Evolutionary conservation across 1,139 yeast genomes (phyloP), one percentile per base, ranked within the genome.

Genomic region (Saccharomyces hybrid): DNA sequence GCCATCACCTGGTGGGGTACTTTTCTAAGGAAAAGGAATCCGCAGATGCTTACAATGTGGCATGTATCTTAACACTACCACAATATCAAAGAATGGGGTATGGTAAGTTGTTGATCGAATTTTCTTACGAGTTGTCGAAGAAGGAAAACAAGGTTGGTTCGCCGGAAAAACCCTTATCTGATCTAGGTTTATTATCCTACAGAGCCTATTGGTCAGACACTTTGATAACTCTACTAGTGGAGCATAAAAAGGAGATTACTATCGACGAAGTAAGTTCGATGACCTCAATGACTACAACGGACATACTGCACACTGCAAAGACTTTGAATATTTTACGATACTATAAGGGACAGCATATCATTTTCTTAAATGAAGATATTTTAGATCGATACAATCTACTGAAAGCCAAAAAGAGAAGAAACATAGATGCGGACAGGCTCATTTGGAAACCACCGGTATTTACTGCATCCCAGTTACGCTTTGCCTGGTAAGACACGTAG

Each of bases 131-230:
- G 75, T 75, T 93, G 50, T 87, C 97, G 1, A 82, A 84, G 64
- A 86, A 83, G 56, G 99, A 95, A 67, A 85, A 85, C 56, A 93
- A 91, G 69, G 82, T 84, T 2, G 99, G 99, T 0, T 89, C 97
- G 0, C 99, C 99, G 0, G 99, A 93, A 72, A 95, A 95, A 65
- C 99, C 99, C 2, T 76, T 93, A 32, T 89, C 97, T 0, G 98
- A 93, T 77, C 78, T 93, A 66, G 99, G 99, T 34, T 76, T 93
- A 38, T 77, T 93, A 51, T 88, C 96, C 3, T 93, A 95, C 68
- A 83, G 99, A 69, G 97, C 98, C 0, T 95, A 80, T 68, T 93
- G 99, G 99, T 84, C 98, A 0, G 98, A 93, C 64, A 84, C 95
- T 0, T 77, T 93, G 56, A 84, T 90, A 12, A 84, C 83, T 54